Conservation (phyloP, 2,329 filamentous ascomycete species). For the Pseudopithomyces chartarum region DNA sequence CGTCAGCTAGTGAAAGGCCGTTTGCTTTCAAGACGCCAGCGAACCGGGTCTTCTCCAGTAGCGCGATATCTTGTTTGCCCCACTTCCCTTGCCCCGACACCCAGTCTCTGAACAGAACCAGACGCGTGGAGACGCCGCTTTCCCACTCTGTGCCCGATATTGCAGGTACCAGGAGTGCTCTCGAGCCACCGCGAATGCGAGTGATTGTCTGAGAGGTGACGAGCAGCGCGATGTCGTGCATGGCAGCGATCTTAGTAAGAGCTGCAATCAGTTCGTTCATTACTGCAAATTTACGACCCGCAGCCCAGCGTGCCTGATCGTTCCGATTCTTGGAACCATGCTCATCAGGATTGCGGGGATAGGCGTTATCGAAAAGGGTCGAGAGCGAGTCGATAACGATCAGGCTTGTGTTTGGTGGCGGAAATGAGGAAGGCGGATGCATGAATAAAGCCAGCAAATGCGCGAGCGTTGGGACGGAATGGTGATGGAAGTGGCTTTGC, state of each 20-base stretch:
- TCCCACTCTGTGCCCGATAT: conserved; percentile 82
- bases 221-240: conserved; percentile 73
- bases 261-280: conserved; percentile 67
- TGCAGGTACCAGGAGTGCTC: conserved; percentile 74
- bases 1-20: conserved; percentile 46
- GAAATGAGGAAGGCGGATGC: conserved; percentile 66
- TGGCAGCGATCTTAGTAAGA: conserved; percentile 73
- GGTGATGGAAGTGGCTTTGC: conserved; percentile 66
- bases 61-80: conserved; percentile 32
- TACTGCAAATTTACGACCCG: conserved; percentile 61
- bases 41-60: conserved; percentile 44
- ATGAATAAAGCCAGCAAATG: conserved; percentile 75
- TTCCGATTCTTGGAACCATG: conserved; percentile 51
- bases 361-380: conserved; percentile 74
- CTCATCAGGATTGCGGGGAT: conserved; percentile 62
- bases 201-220: conserved; percentile 81
- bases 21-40: conserved; percentile 52
- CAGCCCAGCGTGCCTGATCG: conserved; percentile 55
- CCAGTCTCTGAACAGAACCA: conserved; percentile 81
- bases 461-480: conserved; percentile 62
- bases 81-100: conserved; percentile 35
- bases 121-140: conserved; percentile 70
- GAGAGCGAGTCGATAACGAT: conserved; percentile 81
- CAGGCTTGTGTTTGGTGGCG: conserved; percentile 67
- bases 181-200: conserved; percentile 70